phyloP scores from a whole-genome alignment of 805 yeast species.

The Candida insectorum region DNA sequence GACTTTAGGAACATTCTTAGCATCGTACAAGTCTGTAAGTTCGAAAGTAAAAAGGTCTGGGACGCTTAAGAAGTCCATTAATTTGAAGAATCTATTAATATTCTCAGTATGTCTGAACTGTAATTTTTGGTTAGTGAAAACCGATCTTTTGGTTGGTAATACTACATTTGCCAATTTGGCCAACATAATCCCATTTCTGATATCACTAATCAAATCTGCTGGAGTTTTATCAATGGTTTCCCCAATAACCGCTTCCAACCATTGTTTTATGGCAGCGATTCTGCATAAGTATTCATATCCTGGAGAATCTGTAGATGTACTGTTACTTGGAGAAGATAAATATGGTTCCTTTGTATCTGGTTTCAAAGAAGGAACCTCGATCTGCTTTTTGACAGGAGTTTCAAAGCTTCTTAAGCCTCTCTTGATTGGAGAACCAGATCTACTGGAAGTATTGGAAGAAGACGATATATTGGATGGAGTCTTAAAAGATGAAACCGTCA shows the following conservation, averaged over 20 bases:
- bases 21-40: slow-evolving; percentile 87
- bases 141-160: slow-evolving; percentile 59
- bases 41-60: slow-evolving; percentile 91
- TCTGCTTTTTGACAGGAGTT: slow-evolving; percentile 4
- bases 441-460: slow-evolving; percentile 16
- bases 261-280: slow-evolving; percentile 73
- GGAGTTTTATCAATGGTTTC: slow-evolving; percentile 55
- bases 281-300: slow-evolving; percentile 78
- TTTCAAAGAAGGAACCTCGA: slow-evolving; percentile 11
- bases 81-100: slow-evolving; percentile 74
- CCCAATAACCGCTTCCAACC: slow-evolving; percentile 66
- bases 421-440: slow-evolving; percentile 16
- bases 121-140: slow-evolving; percentile 51
- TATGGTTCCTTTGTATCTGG: slow-evolving; percentile 12
- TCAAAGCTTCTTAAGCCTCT: slow-evolving; percentile 9
- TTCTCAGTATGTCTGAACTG: slow-evolving; percentile 93
- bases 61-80: slow-evolving; percentile 65
- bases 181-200: slow-evolving; percentile 81
- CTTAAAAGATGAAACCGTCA: slow-evolving; percentile 40
- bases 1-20: slow-evolving; percentile 88
- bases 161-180: slow-evolving; percentile 76
- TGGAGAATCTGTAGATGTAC: slow-evolving; percentile 28
- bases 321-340: slow-evolving; percentile 27
- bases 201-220: slow-evolving; percentile 56
- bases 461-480: slow-evolving; percentile 18